Base-by-base conservation (phyloP, 768 basidiomycete genomes). In the Hygrocybe punicea region DNA sequence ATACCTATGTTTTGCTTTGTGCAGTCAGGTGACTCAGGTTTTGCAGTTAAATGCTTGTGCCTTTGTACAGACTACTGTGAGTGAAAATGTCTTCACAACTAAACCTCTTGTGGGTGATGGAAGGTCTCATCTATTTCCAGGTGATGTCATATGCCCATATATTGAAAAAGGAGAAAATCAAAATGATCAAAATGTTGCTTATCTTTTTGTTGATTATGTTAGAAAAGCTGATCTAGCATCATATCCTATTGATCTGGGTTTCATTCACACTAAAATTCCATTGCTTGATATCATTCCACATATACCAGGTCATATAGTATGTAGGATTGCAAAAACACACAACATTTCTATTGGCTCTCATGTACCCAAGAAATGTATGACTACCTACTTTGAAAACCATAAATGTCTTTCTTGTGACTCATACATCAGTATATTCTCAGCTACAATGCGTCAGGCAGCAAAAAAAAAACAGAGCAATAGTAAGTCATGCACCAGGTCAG, bases 401-500 rank as follows among this genome's bases (percentile, higher is more conserved):
- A 51, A 37, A 16, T 51, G 50, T 51, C 14, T 51, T 35, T 14
- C 11, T 35, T 51, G 50, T 36, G 33, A 33, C 21, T 25, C 33
- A 34, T 35, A 51, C 21, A 11, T 17, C 16, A 34, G 29, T 37
- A 29, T 51, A 17, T 51, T 51, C 33, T 6, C 46, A 16, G 29
- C 29, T 29, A 29, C 29, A 29, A 29, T 29, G 29, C 4, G 29
- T 29, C 29, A 29, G 29, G 29, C 29, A 29, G 29, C 29, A 29
- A 29, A 29, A 29, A 29, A 29, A 29, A 29, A 29, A n/a, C 21
- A 21, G 40, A 16, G 24, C n/a, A 10, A 13, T 45, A n/a, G 29
- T 24, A 57, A 25, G 42, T 17, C 7, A 47, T 58, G 44, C 49
- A 55, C 33, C 61, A 64, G 49, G 56, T 53, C 3, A 61, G 63